A percentile compares a stretch with the other conserved stretches of the same genome.
Conservation (phyloP, 768 basidiomycete genomes). For the Pisolithus orientalis region DNA sequence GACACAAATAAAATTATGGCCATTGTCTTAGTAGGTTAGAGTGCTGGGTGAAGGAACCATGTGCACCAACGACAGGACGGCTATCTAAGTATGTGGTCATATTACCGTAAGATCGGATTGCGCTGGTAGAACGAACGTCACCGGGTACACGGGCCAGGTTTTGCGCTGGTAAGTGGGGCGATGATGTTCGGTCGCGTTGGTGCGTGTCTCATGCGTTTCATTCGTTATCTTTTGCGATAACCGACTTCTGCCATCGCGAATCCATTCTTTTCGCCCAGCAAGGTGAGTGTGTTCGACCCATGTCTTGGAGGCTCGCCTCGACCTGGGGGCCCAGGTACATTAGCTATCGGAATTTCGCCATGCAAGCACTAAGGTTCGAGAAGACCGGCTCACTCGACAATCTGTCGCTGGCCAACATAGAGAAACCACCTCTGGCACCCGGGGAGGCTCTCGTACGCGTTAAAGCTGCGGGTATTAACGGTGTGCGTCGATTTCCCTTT, state of each 20-base stretch:
- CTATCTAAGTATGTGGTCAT: background rate
- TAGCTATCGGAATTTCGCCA: slow-evolving; percentile 5
- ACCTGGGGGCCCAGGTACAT: slow-evolving; percentile 1
- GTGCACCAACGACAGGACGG: no score
- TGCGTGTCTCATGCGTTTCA: no score
- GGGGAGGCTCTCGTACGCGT: slow-evolving; percentile 29
- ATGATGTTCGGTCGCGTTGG: background rate
- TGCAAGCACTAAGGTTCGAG: slow-evolving; percentile 29
- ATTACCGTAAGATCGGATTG: background rate
- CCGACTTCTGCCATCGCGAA: background rate
- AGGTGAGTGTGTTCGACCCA: background rate
- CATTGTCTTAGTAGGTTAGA: no score
- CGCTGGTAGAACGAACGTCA: background rate
- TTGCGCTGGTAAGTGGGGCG: background rate
- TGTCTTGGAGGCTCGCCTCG: background rate
- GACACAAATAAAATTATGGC: no score
- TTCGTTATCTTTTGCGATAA: no score
- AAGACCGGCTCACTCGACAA: slow-evolving; percentile 26
- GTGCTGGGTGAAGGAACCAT: no score
- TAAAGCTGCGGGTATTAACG: slow-evolving; percentile 28
- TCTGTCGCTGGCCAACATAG: slow-evolving; percentile 16
- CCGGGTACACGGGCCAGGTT: background rate
- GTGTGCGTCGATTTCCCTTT: slow-evolving; percentile 13
- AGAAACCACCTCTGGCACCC: slow-evolving; percentile 20
- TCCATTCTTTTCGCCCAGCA: background rate